These are phyloP conservation scores for barley (Hordeum vulgare) DNA, from an alignment of 176 grass and related monocot genomes.

Conservation along the genomic window MorexV3_pseudomolecules_assembly NC_058519.1:410384017-410384516, in stretches of 20 bases:
- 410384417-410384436: slow-evolving; percentile 41
- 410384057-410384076: too few species aligned
- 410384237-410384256: neutral
- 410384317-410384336: slow-evolving; percentile 15
- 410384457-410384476: slow-evolving; percentile 77
- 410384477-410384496: slow-evolving; percentile 65
- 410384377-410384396: slow-evolving; percentile 74
- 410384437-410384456: slow-evolving; percentile 73
- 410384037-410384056: too few species aligned
- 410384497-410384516: slow-evolving; percentile 17
- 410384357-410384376: slow-evolving; percentile 35
- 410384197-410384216: neutral
- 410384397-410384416: slow-evolving; percentile 70
- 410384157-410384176: too few species aligned
- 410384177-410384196: too few species aligned
- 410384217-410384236: neutral
- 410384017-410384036: too few species aligned
- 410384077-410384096: too few species aligned
- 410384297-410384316: slow-evolving; percentile 5
- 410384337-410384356: neutral
- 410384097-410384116: too few species aligned
- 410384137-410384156: too few species aligned
- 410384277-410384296: neutral
- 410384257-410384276: neutral
- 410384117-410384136: too few species aligned